A percentile compares a stretch with the other conserved stretches of the same genome.
These are phyloP conservation scores for Capronia coronata DNA, from an alignment of 2,329 filamentous ascomycete species.

Conservation along the genomic window DNA sequence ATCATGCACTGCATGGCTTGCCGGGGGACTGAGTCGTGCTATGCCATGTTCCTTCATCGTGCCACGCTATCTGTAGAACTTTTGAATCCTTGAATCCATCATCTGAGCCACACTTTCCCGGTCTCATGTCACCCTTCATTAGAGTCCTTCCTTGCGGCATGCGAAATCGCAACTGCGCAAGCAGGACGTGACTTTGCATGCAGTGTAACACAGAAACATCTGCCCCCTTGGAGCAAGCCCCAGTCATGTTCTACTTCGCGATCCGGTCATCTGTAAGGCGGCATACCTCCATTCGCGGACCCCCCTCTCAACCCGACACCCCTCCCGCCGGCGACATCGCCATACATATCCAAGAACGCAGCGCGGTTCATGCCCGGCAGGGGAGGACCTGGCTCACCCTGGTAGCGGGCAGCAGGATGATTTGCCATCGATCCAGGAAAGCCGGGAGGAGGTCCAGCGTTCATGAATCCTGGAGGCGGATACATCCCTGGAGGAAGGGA, in stretches of 20 bases:
- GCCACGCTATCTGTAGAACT: too few relatives aligned
- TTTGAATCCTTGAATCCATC: too few relatives aligned
- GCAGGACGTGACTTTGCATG: too few relatives aligned
- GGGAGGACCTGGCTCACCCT: conserved; percentile 33
- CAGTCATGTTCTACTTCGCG: neutral
- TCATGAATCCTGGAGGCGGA: conserved; percentile 42
- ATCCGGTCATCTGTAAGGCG: conserved; percentile 15
- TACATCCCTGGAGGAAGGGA: conserved; percentile 41
- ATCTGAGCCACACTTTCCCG: too few relatives aligned
- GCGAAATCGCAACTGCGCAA: too few relatives aligned
- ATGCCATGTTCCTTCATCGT: too few relatives aligned
- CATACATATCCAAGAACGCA: conserved; percentile 42
- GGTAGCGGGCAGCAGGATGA: conserved; percentile 30
- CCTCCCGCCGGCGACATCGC: conserved; percentile 32
- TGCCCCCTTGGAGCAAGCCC: too few relatives aligned
- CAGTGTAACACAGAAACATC: too few relatives aligned
- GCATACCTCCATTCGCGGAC: conserved; percentile 14
- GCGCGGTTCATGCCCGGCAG: conserved; percentile 35
- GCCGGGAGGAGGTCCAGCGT: conserved; percentile 35
- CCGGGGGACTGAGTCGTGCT: too few relatives aligned
- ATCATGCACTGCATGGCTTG: too few relatives aligned
- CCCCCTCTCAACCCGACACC: conserved; percentile 30
- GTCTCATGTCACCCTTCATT: too few relatives aligned
- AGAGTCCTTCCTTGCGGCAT: too few relatives aligned
- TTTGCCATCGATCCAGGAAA: conserved; percentile 34